Base-by-base conservation (phyloP, 345 rosid genomes). In the Pugionium cornutum region DNA sequence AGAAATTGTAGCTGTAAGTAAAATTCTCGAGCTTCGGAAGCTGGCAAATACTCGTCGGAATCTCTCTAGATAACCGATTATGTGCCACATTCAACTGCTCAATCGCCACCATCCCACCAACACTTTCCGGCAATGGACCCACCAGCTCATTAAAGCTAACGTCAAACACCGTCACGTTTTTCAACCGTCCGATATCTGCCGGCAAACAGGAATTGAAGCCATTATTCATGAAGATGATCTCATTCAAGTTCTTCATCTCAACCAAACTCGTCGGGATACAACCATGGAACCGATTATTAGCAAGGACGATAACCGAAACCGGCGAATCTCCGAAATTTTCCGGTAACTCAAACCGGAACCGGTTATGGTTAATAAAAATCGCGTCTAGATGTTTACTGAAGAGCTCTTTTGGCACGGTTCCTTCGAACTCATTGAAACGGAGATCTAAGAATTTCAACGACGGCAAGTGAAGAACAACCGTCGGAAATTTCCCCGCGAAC, bases 71-170 rank as follows among this genome's bases (percentile, higher is more conserved):
- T 5, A 89, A 77, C 77, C 40, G 25, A 69, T 89, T 89, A 70
- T 84, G 88, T 4, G 95, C 95, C 72, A 89, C 89, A 81, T 87
- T 80, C 49, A 89, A 78, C 64, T 87, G 89, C 75, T 89, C 97
- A 46, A 89, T 62, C 44, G 85, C 77, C 40, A 81, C 79, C 89
- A 89, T 79, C 7, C 75, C 69, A 7, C 89, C 91, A 53, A 89
- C 76, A 25, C 80, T 64, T 2, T 63, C 74, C 43, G 95, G 97
- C 79, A 89, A 78, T 1, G 86, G 75, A 8, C 97, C 97, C 72
- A 85, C 36, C 28, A 89, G 71, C 80, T 83, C 64, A 46, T 89
- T 89, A 64, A 72, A 73, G 72, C 95, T 79, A 28, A 89, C 83
- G 52, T 89, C 97, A 5, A 89, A 80, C 42, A 89, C 95, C 37